These are phyloP conservation scores for Chalciporus sphaerocephalus DNA, from an alignment of 768 basidiomycete species.

Conservation along the genomic window DNA sequence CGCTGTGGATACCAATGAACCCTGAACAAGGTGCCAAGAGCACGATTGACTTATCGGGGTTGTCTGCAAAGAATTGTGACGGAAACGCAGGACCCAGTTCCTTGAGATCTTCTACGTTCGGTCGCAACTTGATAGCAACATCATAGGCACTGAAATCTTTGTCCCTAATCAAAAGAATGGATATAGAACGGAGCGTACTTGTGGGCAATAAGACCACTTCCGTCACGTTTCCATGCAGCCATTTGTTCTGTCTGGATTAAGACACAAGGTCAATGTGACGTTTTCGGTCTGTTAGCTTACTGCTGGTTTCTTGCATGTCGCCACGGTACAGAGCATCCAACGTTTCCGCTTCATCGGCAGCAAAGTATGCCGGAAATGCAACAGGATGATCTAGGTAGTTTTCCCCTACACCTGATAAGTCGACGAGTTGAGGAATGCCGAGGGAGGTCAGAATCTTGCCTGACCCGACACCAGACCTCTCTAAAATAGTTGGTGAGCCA, in stretches of 20 bases:
- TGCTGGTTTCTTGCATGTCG: constrained; percentile 34
- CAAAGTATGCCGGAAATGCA: constrained; percentile 33
- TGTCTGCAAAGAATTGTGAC: constrained; percentile 42
- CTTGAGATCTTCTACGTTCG: constrained; percentile 44
- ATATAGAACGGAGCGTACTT: constrained; percentile 39
- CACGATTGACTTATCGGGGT: constrained; percentile 54
- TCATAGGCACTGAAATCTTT: constrained; percentile 43
- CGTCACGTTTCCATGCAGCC: constrained; percentile 34
- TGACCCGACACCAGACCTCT: constrained; percentile 67
- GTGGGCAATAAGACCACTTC: constrained; percentile 48
- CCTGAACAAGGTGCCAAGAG: constrained; percentile 38
- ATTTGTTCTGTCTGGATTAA: constrained; percentile 27
- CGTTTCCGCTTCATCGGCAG: constrained; percentile 44
- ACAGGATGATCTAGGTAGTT: constrained; percentile 46
- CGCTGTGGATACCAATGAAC: constrained; percentile 8
- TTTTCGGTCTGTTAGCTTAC: constrained; percentile 30
- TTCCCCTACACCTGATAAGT: constrained; percentile 74
- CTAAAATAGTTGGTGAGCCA: constrained; percentile 53
- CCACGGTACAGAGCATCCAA: constrained; percentile 46
- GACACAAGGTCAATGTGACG: constrained; percentile 11
- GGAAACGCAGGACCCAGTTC: constrained; percentile 47
- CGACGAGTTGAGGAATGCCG: constrained; percentile 47
- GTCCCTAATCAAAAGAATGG: neutral
- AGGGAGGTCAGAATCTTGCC: constrained; percentile 42
- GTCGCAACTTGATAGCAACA: constrained; percentile 54